Base-by-base conservation (phyloP, 2,329 filamentous ascomycete genomes). In the Penicillium hesseltinei region DNA sequence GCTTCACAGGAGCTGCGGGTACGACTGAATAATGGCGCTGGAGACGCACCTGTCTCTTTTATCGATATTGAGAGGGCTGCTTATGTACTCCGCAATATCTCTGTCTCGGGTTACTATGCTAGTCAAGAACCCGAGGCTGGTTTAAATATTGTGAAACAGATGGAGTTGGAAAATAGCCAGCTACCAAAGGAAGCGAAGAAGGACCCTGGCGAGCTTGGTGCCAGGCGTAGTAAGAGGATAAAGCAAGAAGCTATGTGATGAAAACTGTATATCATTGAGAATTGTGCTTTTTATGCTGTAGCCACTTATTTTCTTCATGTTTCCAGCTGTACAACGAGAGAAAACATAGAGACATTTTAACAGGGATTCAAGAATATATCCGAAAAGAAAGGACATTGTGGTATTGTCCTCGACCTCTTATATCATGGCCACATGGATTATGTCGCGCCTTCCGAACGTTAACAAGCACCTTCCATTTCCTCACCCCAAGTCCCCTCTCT, bases 61-160 rank as follows among this genome's bases (percentile, higher is more conserved):
- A 39, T 56, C 10, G 70, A 75, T 56, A 64, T 76, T 45, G 74
- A 77, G 57, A 73, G 70, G 45, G 72, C 70, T 36, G 74, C 72
- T 7, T 75, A 71, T 60, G 74, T 77, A 49, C 48, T 76, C n/a
- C 67, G 69, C 17, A 66, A 75, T 63, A 57, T 75, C 48, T 66
- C 63, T 21, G 44, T 67, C 2, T 73, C 71, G 3, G 69, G 63
- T 2, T 63, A 57, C 9, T 58, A 52, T 23, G 21, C 11, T 11
- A 39, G 13, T 35, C 43, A 27, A 48, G n/a, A 46, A 36, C 17
- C 39, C 0, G 55, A 23, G 33, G n/a, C 44, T 31, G 5, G 31
- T 47, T 25, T 25, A 13, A 25, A n/a, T 2, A 23, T n/a, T 35
- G n/a, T 45, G 13, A 25, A 49, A 19, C 4, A 23, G 33, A 3